phyloP scores from a whole-genome alignment of 805 yeast genomes.

The Candida wancherniae region DNA sequence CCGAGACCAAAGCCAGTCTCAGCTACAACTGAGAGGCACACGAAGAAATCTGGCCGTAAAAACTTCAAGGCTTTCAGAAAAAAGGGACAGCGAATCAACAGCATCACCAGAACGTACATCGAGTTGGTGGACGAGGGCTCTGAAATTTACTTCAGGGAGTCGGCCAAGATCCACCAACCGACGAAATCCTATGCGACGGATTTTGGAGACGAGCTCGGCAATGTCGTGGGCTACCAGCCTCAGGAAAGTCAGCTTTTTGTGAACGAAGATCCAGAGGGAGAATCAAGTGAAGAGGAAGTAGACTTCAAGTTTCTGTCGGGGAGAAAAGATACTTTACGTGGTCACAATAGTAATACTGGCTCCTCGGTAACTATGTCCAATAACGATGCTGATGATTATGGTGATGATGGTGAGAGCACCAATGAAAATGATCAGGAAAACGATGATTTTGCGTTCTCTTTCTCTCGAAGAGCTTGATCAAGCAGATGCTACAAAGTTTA shows the following conservation, averaged over 20 bases:
- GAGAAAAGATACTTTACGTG: too few relatives aligned
- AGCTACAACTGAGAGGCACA: not conserved
- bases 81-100: slow-evolving; percentile 6
- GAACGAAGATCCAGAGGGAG: slow-evolving; percentile 6
- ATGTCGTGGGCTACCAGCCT: slow-evolving; percentile 16
- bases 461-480: slow-evolving; percentile 9
- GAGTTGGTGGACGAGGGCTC: slow-evolving; percentile 11
- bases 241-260: slow-evolving; percentile 14
- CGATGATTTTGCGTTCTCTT: slow-evolving; percentile 11
- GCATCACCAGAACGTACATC: slow-evolving; percentile 13
- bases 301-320: not conserved
- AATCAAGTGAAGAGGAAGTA: not conserved
- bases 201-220: slow-evolving; percentile 13
- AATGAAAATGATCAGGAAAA: slow-evolving; percentile 8
- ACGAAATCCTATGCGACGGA: slow-evolving; percentile 3
- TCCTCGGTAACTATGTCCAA: too few relatives aligned
- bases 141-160: slow-evolving; percentile 7
- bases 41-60: slow-evolving; percentile 8
- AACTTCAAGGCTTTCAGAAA: slow-evolving; percentile 15
- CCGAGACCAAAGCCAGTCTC: too few relatives aligned
- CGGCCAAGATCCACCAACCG: too few relatives aligned
- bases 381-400: slow-evolving; percentile 2
- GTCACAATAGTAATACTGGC: too few relatives aligned
- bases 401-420: slow-evolving; percentile 3
- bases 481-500: too few relatives aligned